Base-by-base conservation (phyloP, 352 stramenopile genomes). In the Globisporangium lucens region DNA sequence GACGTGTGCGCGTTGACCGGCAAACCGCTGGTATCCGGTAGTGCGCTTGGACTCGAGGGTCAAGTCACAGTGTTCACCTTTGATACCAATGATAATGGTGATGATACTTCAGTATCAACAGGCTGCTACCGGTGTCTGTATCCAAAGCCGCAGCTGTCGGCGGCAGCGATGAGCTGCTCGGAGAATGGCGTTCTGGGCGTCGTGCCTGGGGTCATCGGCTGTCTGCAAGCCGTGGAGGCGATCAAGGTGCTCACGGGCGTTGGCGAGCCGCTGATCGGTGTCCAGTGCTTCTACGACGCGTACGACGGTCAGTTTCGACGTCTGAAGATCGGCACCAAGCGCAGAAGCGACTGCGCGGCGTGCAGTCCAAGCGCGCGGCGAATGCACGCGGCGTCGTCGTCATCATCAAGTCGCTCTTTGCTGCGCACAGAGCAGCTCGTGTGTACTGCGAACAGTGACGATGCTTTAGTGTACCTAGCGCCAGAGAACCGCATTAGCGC, bases 41-140 rank as follows among this genome's bases (percentile, higher is more conserved):
- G 93, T 73, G 97, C 97, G 4, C 85, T 99, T 43, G 97, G 97
- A 0, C 75, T 97, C 8, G 97, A 99, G 71, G 97, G 97, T 15
- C 97, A 99, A 71, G 82, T 99, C 29, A 97, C 96, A 0, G 95
- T 99, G 10, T 99, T 98, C 72, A 89, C 97, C 41, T 97, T 95
- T 12, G 43, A 63, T 33, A 46, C 20, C 20, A 55, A 55, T 2
- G n/a, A 27, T 15, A 17, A 22, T 22, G 29, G 22, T 73, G 63
- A 72, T 13, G 70, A 75, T 9, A 51, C 74, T 8, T 61, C 66
- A 49, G 57, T 10, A 24, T 43, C 82, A 1, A 63, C 66, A 0
- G 78, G 87, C 1, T 99, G 97, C 74, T 99, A 99, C 74, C 89
- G 96, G n/a, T 99, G 97, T 67, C 71, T 99, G 30, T 99, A 99